Conservation (phyloP, 139 green algal genomes). For the Parachlorella kessleri region DNA sequence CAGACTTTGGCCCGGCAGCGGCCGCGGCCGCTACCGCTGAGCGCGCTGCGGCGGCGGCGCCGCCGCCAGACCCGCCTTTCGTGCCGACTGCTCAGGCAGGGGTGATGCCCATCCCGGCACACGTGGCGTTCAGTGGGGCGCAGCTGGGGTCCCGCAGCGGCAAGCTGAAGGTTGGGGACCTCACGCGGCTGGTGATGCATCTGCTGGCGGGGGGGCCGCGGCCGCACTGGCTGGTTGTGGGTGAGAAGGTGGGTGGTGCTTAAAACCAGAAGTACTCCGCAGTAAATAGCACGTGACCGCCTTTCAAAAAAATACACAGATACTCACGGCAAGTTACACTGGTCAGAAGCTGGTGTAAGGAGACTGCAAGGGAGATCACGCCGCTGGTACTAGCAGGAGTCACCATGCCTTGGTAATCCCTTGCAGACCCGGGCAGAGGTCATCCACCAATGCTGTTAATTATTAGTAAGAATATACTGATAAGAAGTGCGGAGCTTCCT, state of each 20-base stretch:
- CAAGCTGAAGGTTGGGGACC: not conserved
- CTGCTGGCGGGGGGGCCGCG: constrained; percentile 1
- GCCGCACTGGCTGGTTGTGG: constrained; percentile 16
- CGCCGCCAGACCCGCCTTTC: too few relatives aligned
- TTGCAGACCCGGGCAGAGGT: too few relatives aligned
- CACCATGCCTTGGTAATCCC: not conserved
- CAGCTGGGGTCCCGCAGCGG: not conserved
- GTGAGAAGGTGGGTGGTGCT: not conserved
- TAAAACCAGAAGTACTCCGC: not conserved
- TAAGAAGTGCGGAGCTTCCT: too few relatives aligned
- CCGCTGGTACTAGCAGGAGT: not conserved
- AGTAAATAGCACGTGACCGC: not conserved
- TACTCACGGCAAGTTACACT: not conserved
- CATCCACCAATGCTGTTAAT: too few relatives aligned
- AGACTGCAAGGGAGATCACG: not conserved
- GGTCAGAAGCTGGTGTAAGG: not conserved
- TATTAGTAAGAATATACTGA: too few relatives aligned
- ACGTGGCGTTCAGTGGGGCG: not conserved
- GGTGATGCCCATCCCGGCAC: too few relatives aligned
- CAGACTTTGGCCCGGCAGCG: constrained; percentile 1
- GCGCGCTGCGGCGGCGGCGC: not conserved
- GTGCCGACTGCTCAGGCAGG: not conserved
- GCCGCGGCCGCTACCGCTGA: not conserved
- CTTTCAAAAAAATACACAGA: not conserved
- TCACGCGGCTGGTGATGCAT: constrained; percentile 20